Evolutionary conservation across 1,139 yeast species (phyloP).

Genomic region (Pichia sp.): DNA sequence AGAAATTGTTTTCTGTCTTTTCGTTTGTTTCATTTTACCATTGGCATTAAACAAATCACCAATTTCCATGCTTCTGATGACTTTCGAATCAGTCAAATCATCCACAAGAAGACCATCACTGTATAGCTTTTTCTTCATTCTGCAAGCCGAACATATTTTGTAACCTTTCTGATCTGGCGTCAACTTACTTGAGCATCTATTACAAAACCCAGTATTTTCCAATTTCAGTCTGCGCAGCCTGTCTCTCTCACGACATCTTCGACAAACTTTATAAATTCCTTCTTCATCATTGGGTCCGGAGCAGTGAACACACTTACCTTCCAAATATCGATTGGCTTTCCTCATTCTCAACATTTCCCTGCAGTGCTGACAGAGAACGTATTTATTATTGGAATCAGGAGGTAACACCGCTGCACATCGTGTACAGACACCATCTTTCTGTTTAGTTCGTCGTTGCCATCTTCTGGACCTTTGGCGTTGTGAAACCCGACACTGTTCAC

Average conservation of each 20-base stretch:
- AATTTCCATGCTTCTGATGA: slow-evolving; percentile 2
- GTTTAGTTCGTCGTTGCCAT: slow-evolving; percentile 57
- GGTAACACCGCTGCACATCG: slow-evolving; percentile 53
- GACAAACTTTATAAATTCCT: slow-evolving; percentile 49
- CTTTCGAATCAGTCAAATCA: neutral
- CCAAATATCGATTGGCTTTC: slow-evolving; percentile 51
- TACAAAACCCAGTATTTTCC: slow-evolving; percentile 53
- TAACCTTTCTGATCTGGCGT: slow-evolving; percentile 40
- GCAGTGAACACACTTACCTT: slow-evolving; percentile 62
- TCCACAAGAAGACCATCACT: neutral
- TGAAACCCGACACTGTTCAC: slow-evolving; percentile 55
- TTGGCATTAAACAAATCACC: neutral
- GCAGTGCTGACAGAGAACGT: slow-evolving; percentile 53
- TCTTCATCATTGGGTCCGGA: slow-evolving; percentile 41
- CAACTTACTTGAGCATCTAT: slow-evolving; percentile 48
- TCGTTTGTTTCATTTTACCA: neutral
- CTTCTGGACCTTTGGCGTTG: slow-evolving; percentile 55
- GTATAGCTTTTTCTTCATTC: slow-evolving; percentile 39
- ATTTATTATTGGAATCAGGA: slow-evolving; percentile 30
- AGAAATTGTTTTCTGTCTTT: neutral
- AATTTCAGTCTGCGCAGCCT: slow-evolving; percentile 46
- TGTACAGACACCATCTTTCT: slow-evolving; percentile 54
- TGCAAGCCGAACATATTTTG: slow-evolving; percentile 47
- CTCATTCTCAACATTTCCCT: slow-evolving; percentile 45
- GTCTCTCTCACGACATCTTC: slow-evolving; percentile 55